phyloP scores from a whole-genome alignment of 1,284 basidiomycete species.

The Sanghuangporus weigelae region DNA sequence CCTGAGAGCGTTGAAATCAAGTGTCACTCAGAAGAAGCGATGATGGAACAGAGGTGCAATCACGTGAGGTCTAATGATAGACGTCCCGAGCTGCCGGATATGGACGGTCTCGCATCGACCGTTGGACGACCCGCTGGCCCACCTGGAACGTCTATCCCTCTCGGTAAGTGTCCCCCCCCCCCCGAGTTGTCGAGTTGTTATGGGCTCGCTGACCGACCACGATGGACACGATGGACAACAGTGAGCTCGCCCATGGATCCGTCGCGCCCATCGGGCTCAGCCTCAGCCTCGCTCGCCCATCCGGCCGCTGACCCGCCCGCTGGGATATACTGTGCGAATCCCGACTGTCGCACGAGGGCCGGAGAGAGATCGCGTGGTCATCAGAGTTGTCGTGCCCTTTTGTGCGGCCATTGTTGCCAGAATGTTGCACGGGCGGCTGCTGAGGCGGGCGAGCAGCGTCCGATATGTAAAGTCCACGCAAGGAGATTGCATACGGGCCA shows the following conservation, averaged over 20 bases:
- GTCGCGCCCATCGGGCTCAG: neutral
- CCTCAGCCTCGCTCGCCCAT: neutral
- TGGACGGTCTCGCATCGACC: neutral
- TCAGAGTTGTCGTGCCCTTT: conserved; percentile 16
- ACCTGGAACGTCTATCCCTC: neutral
- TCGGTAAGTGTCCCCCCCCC: neutral
- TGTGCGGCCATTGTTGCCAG: conserved; percentile 18
- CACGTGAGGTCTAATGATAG: neutral
- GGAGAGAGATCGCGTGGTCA: conserved; percentile 18
- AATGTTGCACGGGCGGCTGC: conserved; percentile 10
- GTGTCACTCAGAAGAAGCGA: neutral
- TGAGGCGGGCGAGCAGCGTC: conserved; percentile 17
- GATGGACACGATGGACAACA: neutral
- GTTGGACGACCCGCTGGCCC: neutral
- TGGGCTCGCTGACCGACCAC: neutral
- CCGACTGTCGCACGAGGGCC: conserved; percentile 15
- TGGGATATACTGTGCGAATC: conserved; percentile 18
- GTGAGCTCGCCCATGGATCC: neutral
- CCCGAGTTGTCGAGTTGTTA: neutral
- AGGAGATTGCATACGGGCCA: conserved; percentile 16
- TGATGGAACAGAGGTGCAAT: neutral
- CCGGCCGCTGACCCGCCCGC: conserved; percentile 6
- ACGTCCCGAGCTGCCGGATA: neutral
- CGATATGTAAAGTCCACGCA: conserved; percentile 18
- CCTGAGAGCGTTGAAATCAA: neutral